These are phyloP conservation scores for Zygosaccharomyces rouxii DNA, from an alignment of 805 yeast genomes.

Conservation along the genomic window DNA sequence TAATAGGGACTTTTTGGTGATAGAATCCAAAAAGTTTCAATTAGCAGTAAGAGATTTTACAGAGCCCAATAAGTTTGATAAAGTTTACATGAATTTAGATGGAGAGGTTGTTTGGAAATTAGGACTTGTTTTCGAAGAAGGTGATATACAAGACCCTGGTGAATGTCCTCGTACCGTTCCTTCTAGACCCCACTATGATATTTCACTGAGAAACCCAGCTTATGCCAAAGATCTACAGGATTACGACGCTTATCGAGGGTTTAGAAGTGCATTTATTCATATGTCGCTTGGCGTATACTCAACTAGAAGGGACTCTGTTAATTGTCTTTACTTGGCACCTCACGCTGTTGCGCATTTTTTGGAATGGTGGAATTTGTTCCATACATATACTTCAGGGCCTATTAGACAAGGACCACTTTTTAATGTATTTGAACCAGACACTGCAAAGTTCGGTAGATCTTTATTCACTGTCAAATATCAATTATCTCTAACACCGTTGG, in stretches of 20 bases:
- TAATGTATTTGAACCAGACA: constrained; percentile 43
- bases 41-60: constrained; percentile 49
- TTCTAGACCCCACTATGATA: constrained; percentile 60
- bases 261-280: constrained; percentile 61
- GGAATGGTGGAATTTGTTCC: constrained; percentile 78
- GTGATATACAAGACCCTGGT: constrained; percentile 37
- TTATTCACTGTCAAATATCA: constrained; percentile 71
- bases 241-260: constrained; percentile 61
- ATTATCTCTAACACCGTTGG: constrained; percentile 61
- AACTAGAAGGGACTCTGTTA: constrained; percentile 42
- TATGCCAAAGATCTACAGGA: constrained; percentile 37
- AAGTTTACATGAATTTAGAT: constrained; percentile 54
- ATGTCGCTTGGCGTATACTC: constrained; percentile 41
- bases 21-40: constrained; percentile 53
- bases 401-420: constrained; percentile 68
- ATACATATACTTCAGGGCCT: constrained; percentile 73
- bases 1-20: constrained; percentile 47
- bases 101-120: constrained; percentile 74
- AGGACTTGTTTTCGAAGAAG: constrained; percentile 71
- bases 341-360: constrained; percentile 62
- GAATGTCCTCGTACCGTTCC: constrained; percentile 42
- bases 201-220: constrained; percentile 54
- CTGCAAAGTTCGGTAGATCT: constrained; percentile 60
- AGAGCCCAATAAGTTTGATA: constrained; percentile 33
- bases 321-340: constrained; percentile 71